Evolutionary conservation across 2,329 filamentous ascomycete species (phyloP), one percentile per base, ranked within the genome.

Genomic region (Fusarium musae): DNA sequence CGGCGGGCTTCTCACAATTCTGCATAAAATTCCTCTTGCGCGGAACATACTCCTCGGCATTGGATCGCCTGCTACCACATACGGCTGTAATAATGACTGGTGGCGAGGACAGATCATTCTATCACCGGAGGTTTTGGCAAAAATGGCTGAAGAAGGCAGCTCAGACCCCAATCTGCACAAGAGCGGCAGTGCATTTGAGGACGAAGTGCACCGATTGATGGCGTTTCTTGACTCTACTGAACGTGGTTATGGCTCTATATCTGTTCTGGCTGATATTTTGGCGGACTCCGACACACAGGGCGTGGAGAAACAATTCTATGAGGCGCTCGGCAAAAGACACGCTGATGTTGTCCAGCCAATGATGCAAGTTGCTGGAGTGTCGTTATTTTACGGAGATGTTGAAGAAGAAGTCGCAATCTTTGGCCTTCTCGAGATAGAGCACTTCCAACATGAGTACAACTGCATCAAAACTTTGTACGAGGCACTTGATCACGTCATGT

Each of bases 191-290:
- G 79, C 83, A 23, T 83, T 89, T 65, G 79, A 82, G 58, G 84
- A 89, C 30, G 90, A 92, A 77, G 72, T 91, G 4, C 90, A 91
- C 72, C 87, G 90, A 19, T 79, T 92, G 9, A 86, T 92, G 82
- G 90, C 89, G 15, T 91, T 92, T 69, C 83, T 92, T 6, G 90
- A 92, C 63, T 82, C 80, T 15, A 90, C 89, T 0, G 87, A 91
- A 32, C 85, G 90, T 47, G 87, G 86, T 47, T 91, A 91, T 71
- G 90, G 88, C 19, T 88, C 87, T 1, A 85, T 85, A 28, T 87
- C 89, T 62, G 80, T 82, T 9, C 78, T 91, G 10, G 78, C 82
- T 9, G 80, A 84, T 17, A 71, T 63, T 10, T 42, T 82, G 37
- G 79, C 81, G 17, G 79, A 84, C 28, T 79, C 75, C 30, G 69